A percentile compares a stretch with the other conserved stretches of the same genome.
Conservation (phyloP, 352 stramenopile species). For the Pythium rhizo-oryzae region DNA sequence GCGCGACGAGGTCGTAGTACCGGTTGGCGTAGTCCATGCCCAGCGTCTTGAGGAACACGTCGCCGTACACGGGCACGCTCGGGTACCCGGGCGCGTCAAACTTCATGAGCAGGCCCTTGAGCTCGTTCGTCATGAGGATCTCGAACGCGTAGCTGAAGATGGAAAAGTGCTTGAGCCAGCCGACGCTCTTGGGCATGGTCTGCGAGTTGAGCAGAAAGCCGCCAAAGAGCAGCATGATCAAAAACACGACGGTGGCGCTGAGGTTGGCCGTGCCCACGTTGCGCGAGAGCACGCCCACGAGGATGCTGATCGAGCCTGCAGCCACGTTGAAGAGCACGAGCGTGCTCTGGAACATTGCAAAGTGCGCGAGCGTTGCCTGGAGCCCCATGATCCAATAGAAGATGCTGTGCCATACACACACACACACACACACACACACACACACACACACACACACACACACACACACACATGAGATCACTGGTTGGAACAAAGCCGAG, state of each 20-base stretch:
- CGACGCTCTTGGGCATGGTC: constrained; percentile 67
- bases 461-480: neutral
- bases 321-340: constrained; percentile 85
- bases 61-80: constrained; percentile 73
- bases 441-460: no score
- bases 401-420: constrained; percentile 38
- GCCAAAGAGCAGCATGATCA: constrained; percentile 87
- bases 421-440: no score
- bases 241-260: constrained; percentile 66
- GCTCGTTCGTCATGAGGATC: constrained; percentile 86
- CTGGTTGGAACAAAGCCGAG: no score
- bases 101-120: constrained; percentile 72
- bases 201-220: constrained; percentile 88
- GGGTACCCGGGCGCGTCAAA: constrained; percentile 82
- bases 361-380: constrained; percentile 55
- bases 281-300: constrained; percentile 66
- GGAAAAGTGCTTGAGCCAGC: constrained; percentile 78
- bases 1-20: constrained; percentile 66
- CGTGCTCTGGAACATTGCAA: constrained; percentile 68
- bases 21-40: constrained; percentile 81
- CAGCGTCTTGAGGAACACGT: constrained; percentile 85
- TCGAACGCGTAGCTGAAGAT: constrained; percentile 90
- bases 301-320: constrained; percentile 70
- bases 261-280: constrained; percentile 78
- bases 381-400: constrained; percentile 90